These are phyloP conservation scores for Syzygium jambos DNA, from an alignment of 345 rosid genomes.

Conservation along the genomic window DNA sequence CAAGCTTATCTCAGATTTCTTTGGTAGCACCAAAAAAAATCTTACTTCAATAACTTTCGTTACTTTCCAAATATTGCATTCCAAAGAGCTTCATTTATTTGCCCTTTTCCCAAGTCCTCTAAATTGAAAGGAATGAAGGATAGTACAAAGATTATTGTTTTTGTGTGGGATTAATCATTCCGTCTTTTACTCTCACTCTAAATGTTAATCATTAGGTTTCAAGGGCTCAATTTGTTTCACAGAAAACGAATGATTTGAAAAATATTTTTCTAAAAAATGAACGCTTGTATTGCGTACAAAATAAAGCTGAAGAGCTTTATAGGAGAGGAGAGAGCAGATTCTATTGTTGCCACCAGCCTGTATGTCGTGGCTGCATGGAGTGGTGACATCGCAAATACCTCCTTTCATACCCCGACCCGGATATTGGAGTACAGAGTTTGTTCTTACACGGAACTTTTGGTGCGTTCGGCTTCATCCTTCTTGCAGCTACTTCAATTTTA, in stretches of 20 bases:
- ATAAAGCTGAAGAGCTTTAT: constrained; percentile 8
- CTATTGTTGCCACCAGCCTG: constrained; percentile 11
- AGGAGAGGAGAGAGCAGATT: constrained; percentile 12
- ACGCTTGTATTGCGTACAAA: neutral
- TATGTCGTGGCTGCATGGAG: constrained; percentile 21
- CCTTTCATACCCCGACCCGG: neutral
- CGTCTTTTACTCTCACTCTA: neutral
- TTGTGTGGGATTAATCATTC: too few species aligned
- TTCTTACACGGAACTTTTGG: constrained; percentile 7
- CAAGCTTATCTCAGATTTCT: constrained; percentile 38
- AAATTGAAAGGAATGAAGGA: too few species aligned
- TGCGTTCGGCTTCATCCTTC: constrained; percentile 7
- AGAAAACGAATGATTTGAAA: too few species aligned
- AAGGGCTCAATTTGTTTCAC: too few species aligned
- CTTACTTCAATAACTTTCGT: neutral
- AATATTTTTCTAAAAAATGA: too few species aligned
- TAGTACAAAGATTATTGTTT: too few species aligned
- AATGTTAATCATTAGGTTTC: neutral
- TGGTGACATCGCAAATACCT: constrained; percentile 24
- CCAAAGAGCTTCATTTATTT: too few species aligned
- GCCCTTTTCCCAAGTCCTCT: too few species aligned
- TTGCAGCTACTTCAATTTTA: neutral
- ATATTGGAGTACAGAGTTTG: neutral
- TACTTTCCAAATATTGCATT: neutral
- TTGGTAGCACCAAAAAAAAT: constrained; percentile 16